Evolutionary conservation across 306 rosid species (phyloP).

Genomic region (Delonix regia): DNA sequence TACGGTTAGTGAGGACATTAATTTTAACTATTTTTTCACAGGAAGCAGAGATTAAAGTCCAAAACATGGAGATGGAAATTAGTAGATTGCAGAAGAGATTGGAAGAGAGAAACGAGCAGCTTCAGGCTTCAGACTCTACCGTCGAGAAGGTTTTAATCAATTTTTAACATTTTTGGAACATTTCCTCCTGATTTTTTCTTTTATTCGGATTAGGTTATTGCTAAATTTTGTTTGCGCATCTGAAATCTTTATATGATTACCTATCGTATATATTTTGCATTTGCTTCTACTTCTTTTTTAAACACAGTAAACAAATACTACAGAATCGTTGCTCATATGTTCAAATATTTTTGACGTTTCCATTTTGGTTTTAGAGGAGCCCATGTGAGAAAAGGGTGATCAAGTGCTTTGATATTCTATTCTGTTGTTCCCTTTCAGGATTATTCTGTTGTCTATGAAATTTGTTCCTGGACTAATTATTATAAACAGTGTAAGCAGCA

Average conservation of each 20-base stretch:
- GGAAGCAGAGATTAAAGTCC: constrained; percentile 89
- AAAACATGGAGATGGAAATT: constrained; percentile 74
- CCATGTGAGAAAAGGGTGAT: constrained; percentile 20
- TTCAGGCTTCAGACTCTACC: constrained; percentile 69
- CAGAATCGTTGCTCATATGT: constrained; percentile 19
- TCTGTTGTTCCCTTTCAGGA: background rate
- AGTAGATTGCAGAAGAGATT: constrained; percentile 61
- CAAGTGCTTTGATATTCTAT: constrained; percentile 18
- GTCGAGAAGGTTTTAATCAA: constrained; percentile 66
- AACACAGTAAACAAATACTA: constrained; percentile 20
- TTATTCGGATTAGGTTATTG: constrained; percentile 21
- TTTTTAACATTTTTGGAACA: background rate
- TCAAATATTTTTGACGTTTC: background rate
- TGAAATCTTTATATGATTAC: constrained; percentile 3
- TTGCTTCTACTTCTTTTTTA: background rate
- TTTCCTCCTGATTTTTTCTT: background rate
- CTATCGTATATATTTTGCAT: constrained; percentile 18
- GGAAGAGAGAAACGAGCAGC: constrained; percentile 70
- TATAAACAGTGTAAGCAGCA: background rate
- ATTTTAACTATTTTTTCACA: constrained; percentile 32
- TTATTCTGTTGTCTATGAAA: background rate
- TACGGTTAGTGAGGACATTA: constrained; percentile 51
- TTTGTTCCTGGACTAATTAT: background rate
- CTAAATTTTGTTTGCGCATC: constrained; percentile 13
- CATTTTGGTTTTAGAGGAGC: background rate